Conservation (phyloP, 78 protist species). For the Speleostelium caveatum region DNA sequence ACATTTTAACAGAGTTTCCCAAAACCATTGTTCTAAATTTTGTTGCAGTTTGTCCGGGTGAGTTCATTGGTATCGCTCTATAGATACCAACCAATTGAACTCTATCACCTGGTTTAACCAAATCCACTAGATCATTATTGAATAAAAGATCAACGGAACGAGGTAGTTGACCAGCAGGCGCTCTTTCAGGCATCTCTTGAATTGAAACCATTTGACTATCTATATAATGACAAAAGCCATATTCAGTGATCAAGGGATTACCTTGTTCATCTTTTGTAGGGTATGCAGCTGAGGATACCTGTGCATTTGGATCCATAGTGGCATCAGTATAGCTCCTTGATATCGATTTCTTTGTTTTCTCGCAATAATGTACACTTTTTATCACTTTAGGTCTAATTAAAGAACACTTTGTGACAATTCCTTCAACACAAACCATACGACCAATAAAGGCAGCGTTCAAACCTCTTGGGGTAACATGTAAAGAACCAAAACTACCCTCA, state of each 20-base stretch:
- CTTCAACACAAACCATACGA: conserved; percentile 94
- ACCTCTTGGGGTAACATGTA: conserved; percentile 95
- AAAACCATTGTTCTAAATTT: conserved; percentile 87
- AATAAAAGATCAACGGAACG: conserved; percentile 93
- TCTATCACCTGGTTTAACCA: conserved; percentile 98
- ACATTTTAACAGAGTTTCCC: conserved; percentile 82
- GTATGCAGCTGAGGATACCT: conserved; percentile 79
- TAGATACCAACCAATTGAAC: conserved; percentile 88
- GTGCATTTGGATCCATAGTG: conserved; percentile 68
- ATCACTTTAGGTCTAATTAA: conserved; percentile 92
- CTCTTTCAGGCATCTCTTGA: conserved; percentile 99
- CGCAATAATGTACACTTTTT: conserved; percentile 96
- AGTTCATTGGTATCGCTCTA: conserved; percentile 74
- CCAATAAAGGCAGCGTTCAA: conserved; percentile 88
- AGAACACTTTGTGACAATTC: conserved; percentile 97
- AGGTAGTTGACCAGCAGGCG: conserved; percentile 99
- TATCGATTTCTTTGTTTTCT: conserved; percentile 57
- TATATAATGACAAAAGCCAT: conserved; percentile 94
- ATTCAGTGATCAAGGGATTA: conserved; percentile 96
- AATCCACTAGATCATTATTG: conserved; percentile 96
- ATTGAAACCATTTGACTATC: conserved; percentile 92
- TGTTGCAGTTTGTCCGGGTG: conserved; percentile 14
- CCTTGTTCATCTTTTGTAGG: conserved; percentile 93
- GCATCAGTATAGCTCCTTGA: conserved; percentile 88
- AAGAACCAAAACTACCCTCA: conserved; percentile 93